Percentiles rank a stretch among this genome's conserved stretches.
phyloP scores from a whole-genome alignment of 176 grass and related monocot species.

The Areca catechu region DNA sequence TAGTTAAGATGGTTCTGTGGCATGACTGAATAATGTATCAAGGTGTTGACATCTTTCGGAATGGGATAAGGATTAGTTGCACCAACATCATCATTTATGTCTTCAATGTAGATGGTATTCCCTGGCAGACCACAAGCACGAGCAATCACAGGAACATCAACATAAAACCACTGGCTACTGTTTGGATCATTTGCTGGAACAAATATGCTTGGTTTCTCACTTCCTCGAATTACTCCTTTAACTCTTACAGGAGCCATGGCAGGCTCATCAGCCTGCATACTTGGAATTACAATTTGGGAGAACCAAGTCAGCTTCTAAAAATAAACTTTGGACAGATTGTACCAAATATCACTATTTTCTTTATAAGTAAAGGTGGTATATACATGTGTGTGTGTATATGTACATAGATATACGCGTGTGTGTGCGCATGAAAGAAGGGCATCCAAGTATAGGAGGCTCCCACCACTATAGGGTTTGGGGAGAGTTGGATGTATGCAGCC shows the following conservation, averaged over 20 bases:
- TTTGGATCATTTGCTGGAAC: constrained; percentile 83
- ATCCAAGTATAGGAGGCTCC: too few species aligned
- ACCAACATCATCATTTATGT: constrained; percentile 59
- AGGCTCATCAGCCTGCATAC: constrained; percentile 46
- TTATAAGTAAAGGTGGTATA: neutral
- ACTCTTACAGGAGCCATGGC: constrained; percentile 37
- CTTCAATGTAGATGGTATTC: constrained; percentile 69
- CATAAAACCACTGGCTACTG: constrained; percentile 86
- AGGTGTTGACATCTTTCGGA: constrained; percentile 81
- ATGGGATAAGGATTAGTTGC: constrained; percentile 80
- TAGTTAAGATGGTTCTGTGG: constrained; percentile 89
- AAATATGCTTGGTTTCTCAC: constrained; percentile 94
- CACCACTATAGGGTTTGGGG: too few species aligned
- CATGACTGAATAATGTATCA: constrained; percentile 87
- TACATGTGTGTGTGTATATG: too few species aligned
- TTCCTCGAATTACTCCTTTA: constrained; percentile 75
- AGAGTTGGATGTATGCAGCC: too few species aligned
- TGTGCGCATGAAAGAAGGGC: too few species aligned
- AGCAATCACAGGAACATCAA: constrained; percentile 78
- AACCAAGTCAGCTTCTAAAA: constrained; percentile 8
- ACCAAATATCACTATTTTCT: neutral
- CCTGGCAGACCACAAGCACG: constrained; percentile 59
- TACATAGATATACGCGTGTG: too few species aligned
- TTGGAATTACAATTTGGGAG: constrained; percentile 19
- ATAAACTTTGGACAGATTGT: neutral